Evolutionary conservation across 805 yeast genomes (phyloP).

Genomic region (Yarrowia deformans): DNA sequence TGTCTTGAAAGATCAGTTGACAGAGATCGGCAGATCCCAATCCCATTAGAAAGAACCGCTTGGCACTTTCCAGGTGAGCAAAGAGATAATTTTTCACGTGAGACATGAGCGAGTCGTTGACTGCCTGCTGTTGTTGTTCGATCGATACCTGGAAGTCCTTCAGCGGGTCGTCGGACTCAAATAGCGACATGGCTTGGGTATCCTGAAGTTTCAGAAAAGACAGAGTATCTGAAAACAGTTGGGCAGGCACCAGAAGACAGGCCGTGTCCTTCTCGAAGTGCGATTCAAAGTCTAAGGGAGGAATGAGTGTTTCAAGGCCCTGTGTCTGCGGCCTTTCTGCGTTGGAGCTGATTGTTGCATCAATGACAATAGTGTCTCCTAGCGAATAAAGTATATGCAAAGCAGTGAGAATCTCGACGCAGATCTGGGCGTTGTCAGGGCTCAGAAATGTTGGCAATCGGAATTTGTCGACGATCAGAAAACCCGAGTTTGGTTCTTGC

Average conservation of each 20-base stretch:
- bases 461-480: not conserved
- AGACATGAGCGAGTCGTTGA: constrained; percentile 2
- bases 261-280: not conserved
- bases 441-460: not conserved
- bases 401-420: constrained; percentile 20
- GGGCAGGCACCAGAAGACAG: not conserved
- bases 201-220: not conserved
- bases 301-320: not conserved
- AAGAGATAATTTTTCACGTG: constrained; percentile 15
- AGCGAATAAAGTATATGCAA: constrained; percentile 18
- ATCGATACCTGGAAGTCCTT: not conserved
- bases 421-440: constrained; percentile 12
- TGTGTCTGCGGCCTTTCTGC: not conserved
- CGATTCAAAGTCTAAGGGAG: constrained; percentile 3
- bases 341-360: not conserved
- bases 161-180: not conserved
- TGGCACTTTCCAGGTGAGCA: constrained; percentile 6
- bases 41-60: constrained; percentile 9
- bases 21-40: constrained; percentile 7
- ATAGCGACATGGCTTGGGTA: not conserved
- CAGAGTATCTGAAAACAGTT: constrained; percentile 6
- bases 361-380: constrained; percentile 4
- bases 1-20: not conserved
- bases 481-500: not conserved
- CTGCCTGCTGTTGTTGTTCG: constrained; percentile 5